A percentile compares a stretch with the other conserved stretches of the same genome.
Conservation (phyloP, 306 rosid genomes). For the Fragaria ananassa region DNA sequence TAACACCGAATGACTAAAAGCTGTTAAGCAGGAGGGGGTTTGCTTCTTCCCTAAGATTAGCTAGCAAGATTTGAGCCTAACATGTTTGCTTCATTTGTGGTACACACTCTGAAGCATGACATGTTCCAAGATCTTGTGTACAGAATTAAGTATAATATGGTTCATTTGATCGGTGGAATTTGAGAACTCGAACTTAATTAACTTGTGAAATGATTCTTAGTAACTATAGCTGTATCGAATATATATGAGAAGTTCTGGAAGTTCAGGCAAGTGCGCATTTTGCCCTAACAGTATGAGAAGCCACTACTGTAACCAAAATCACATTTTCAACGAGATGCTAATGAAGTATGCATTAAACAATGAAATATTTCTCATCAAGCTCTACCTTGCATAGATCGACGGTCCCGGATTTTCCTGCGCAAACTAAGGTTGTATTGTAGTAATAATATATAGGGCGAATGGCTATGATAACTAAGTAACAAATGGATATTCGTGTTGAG, state of each 20-base stretch:
- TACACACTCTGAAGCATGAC: not conserved
- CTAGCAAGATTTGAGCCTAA: not conserved
- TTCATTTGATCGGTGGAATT: no score
- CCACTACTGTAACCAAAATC: not conserved
- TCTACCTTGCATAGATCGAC: not conserved
- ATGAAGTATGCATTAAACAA: no score
- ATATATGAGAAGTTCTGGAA: not conserved
- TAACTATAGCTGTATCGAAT: not conserved
- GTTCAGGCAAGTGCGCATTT: not conserved
- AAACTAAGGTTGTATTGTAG: not conserved
- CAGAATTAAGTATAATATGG: no score
- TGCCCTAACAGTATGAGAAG: not conserved
- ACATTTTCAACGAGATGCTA: not conserved
- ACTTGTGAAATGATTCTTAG: not conserved
- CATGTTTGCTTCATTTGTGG: not conserved
- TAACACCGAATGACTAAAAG: no score
- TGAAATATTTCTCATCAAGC: not conserved
- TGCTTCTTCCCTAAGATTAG: not conserved
- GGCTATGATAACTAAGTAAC: not conserved
- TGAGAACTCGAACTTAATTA: no score
- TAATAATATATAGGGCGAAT: not conserved
- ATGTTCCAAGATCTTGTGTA: no score
- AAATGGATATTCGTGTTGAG: no score
- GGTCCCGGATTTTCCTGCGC: constrained; percentile 15
- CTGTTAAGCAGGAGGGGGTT: not conserved